Base-by-base conservation (phyloP, 441 rosid species). In the Gossypium trilobum region DNA sequence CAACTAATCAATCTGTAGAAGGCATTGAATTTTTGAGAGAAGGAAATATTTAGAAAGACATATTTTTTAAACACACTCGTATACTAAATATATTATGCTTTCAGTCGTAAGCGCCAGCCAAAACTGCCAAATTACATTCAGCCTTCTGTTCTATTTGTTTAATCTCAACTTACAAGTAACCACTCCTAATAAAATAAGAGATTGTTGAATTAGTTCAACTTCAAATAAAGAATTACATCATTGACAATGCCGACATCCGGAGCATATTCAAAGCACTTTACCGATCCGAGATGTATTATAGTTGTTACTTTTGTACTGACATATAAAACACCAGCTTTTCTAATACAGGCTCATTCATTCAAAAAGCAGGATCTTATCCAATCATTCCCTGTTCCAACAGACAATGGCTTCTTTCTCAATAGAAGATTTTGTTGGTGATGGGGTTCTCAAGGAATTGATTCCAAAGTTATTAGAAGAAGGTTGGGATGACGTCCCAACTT, bases 401-500 rank as follows among this genome's bases (percentile, higher is more conserved):
- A 71, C 20, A 70, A 88, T 88, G 92, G 88, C 89, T 39, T 87
- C 92, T 22, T 89, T 78, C 63, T 87, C 87, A 0, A 71, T 87
- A 73, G 89, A 89, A 54, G 91, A 86, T 51, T 89, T 87, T 77
- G 82, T 85, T 11, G 95, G 92, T 16, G 75, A 77, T 56, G 95
- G 92, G 67, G 77, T 73, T 75, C 77, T 85, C 51, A 83, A 77
- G 71, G 79, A 70, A 65, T 33, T 85, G 78, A 86, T 88, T 19
- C 88, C 88, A 25, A 87, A 78, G 78, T 74, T 88, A 68, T 11
- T 85, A 9, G 87, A 88, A 36, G 92, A 86, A 78, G 91, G 92
- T 3, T 89, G 95, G 89, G 95, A 86, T 70, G 92, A 89, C 51
- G 88, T 89, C 0, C 91, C 89, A 14, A 87, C 95, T 46, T 78